Evolutionary conservation across 768 basidiomycete species (phyloP), one percentile per base, ranked within the genome.

Genomic region (Suillus lakei): DNA sequence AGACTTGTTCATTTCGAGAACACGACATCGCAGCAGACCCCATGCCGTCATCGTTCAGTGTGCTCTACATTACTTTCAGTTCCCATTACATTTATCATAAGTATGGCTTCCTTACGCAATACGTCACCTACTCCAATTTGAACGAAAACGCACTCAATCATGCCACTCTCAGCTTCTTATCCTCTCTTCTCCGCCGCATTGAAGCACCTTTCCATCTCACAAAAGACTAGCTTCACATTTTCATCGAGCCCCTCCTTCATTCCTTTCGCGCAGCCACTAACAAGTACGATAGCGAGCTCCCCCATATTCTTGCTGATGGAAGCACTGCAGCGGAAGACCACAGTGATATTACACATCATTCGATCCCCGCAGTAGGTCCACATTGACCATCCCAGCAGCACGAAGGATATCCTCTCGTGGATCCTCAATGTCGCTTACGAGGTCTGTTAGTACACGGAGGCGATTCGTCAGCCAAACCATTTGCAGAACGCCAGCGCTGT

Each of bases 401-500:
- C 66, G 43, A 6, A 70, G 39, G 16, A 60, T 21, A 13, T 65
- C 53, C 4, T 56, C 9, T 30, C 51, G 38, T 13, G 63, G 56
- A 2, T 65, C 53, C 1, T 63, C 8, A 0, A 70, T 5, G 6
- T 62, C 46, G 21, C 15, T 32, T 54, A 70, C 39, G 2, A 44
- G 48, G 12, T 65, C 51, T 10, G 32, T 28, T 1, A 70, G 12
- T n/a, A 46, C 28, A 18, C 38, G 36, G 3, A 70, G 67, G 23
- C 67, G 64, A 8, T 23, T 50, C 43, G 46, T 51, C 39, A 68
- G 5, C 69, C 69, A 70, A 0, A 70, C 54, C 0, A 38, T 56
- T 51, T 70, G 69, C 32, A 70, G n/a, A 16, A 70, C 55, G 58
- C 69, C 67, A 7, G 62, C 13, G 23, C 66, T 44, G 36, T 58